Conservation (phyloP, 345 rosid genomes). For the Cardiospermum halicacabum region DNA sequence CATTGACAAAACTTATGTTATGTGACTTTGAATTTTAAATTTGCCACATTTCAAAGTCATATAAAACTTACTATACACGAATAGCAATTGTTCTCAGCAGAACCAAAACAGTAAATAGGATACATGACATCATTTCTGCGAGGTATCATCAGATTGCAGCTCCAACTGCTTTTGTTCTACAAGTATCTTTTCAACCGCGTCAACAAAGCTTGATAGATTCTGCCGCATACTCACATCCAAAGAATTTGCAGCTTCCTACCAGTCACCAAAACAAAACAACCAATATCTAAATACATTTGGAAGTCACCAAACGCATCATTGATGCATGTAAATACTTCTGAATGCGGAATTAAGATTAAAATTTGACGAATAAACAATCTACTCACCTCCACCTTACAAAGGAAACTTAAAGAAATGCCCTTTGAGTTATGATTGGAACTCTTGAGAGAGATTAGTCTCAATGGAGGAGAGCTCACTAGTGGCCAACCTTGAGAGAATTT, state of each 20-base stretch:
- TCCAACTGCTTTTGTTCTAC: conserved; percentile 30
- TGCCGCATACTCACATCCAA: conserved; percentile 29
- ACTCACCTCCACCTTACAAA: conserved; percentile 65
- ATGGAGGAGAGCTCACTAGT: conserved; percentile 36
- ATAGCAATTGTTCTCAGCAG: conserved; percentile 1
- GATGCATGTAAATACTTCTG: background rate
- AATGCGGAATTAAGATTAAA: background rate
- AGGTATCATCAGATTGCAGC: conserved; percentile 18
- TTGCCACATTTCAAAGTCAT: background rate
- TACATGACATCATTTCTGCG: conserved; percentile 2
- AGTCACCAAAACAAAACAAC: conserved; percentile 7
- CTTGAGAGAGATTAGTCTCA: conserved; percentile 47
- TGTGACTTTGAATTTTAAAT: too few species aligned
- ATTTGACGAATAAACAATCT: background rate
- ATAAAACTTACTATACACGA: background rate
- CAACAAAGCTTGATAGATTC: conserved; percentile 40
- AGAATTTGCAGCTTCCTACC: conserved; percentile 48
- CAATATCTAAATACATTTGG: too few species aligned
- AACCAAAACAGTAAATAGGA: background rate
- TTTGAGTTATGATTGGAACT: conserved; percentile 37
- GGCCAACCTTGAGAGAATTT: conserved; percentile 79
- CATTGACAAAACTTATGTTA: too few species aligned
- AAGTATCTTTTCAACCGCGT: conserved; percentile 41
- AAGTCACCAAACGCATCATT: too few species aligned
- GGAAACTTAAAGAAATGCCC: conserved; percentile 48